Evolutionary conservation across 1,284 basidiomycete genomes (phyloP), one percentile per base, ranked within the genome.

Genomic region (Heterobasidion parviporum): DNA sequence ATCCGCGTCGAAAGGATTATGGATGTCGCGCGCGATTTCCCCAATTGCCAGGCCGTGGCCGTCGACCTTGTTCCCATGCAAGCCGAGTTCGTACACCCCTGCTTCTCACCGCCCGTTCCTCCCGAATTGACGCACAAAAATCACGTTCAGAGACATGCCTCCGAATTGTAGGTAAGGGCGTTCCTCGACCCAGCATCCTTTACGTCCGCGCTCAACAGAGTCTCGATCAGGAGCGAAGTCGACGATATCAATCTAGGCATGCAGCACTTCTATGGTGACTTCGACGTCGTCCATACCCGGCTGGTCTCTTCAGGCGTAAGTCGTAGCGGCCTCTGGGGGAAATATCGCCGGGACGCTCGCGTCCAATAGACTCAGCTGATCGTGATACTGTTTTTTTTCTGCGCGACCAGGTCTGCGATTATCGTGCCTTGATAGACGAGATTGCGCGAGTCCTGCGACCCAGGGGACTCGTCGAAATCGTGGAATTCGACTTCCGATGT

Each of bases 221-320:
- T n/a, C 48, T 45, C 53, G 52, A 59, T 55, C 45, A 87, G 88
- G 72, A 87, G 83, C 62, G 88, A 91, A 68, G 79, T 90, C 7
- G 89, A 91, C 67, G 88, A 91, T 67, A 82, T 90, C 64, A 90
- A 90, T 69, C 79, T 90, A 16, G 88, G 88, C 2, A 73, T 91
- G 12, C 84, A 88, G 61, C 89, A 91, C 68, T 90, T 85, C 65
- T 87, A 84, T 62, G 83, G 82, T 6, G 76, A 82, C 54, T 91
- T 89, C 69, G 79, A 90, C 62, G 82, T 86, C 26, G 82, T 88
- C 0, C 87, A 90, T 63, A 77, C 79, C 34, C 81, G 84, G 34
- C 75, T 87, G 49, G 78, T 89, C 58, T 77, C 82, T 15, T 81
- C 85, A 44, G 87, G 87, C 50, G 87, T 88, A 64, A 65, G 83